Conservation (phyloP, 2,329 filamentous ascomycete species). For the Ampelomyces quisqualis region DNA sequence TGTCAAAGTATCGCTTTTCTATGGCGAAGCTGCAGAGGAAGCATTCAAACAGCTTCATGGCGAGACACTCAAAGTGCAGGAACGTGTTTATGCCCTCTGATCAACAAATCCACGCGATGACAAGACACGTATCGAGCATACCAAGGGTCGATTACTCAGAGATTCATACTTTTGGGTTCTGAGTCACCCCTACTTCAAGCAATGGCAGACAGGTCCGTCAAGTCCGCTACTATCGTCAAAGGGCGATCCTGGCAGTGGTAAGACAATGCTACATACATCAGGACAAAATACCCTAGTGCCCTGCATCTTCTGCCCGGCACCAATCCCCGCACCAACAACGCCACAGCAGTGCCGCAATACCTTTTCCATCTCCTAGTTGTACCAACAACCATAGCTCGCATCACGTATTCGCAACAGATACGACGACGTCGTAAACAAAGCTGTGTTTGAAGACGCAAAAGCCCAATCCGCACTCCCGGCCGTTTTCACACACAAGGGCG, state of each 20-base stretch:
- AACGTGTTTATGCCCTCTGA: neutral
- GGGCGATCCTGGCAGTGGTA: constrained; percentile 2
- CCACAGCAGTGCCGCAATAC: neutral
- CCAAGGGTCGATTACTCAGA: neutral
- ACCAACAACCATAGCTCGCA: neutral
- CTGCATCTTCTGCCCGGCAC: neutral
- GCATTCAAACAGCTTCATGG: constrained; percentile 15
- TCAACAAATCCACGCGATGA: neutral
- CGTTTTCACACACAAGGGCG: constrained; percentile 41
- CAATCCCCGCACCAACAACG: neutral
- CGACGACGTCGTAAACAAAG: neutral
- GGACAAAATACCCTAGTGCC: neutral
- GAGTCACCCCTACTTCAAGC: neutral
- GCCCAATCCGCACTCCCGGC: constrained; percentile 7
- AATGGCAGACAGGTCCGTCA: neutral
- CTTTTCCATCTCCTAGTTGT: neutral
- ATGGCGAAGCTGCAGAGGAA: constrained; percentile 8
- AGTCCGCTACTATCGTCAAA: neutral
- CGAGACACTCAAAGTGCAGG: neutral
- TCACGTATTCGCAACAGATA: neutral
- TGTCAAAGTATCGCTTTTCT: constrained; percentile 1
- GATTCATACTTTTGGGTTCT: neutral
- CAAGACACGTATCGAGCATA: neutral
- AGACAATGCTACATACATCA: neutral
- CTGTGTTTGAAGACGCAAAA: constrained; percentile 36